A percentile compares a stretch with the other conserved stretches of the same genome.
Conservation (phyloP, 1,284 basidiomycete genomes). For the Exobasidium cylindrosporum region DNA sequence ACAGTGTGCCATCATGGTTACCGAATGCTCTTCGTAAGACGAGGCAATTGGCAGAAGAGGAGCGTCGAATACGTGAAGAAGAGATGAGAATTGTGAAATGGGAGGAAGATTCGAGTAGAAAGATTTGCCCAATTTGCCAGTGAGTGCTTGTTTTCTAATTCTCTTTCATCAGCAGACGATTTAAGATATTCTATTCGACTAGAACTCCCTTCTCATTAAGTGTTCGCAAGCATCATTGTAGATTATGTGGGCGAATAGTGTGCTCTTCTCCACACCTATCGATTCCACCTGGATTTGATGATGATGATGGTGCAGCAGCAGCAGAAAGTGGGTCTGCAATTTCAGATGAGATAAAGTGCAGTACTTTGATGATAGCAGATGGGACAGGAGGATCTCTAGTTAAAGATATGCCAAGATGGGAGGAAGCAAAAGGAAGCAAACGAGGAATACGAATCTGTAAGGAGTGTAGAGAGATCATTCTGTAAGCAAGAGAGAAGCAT, state of each 20-base stretch:
- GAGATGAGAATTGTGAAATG: conserved; percentile 94
- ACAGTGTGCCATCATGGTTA: conserved; percentile 1
- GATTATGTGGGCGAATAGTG: conserved; percentile 85
- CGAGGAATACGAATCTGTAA: conserved; percentile 66
- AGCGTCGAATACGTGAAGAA: conserved; percentile 21
- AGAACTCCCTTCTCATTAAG: conserved; percentile 81
- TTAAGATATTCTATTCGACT: too few species aligned
- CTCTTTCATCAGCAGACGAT: not conserved
- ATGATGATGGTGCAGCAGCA: not conserved
- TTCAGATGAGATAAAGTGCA: conserved; percentile 24
- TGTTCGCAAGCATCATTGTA: conserved; percentile 93
- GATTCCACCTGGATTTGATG: conserved; percentile 10
- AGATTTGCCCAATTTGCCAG: conserved; percentile 76
- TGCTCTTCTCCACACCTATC: conserved; percentile 79
- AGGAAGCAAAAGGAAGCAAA: conserved; percentile 5
- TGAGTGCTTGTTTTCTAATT: not conserved
- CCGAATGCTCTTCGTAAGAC: conserved; percentile 13
- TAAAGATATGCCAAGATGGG: conserved; percentile 10
- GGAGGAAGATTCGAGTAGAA: conserved; percentile 76
- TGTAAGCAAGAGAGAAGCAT: too few species aligned
- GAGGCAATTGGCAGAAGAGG: conserved; percentile 1
- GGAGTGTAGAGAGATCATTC: conserved; percentile 72
- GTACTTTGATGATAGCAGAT: conserved; percentile 34
- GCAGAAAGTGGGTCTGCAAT: conserved; percentile 19
- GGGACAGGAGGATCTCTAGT: conserved; percentile 2